Percentiles rank a stretch among this genome's conserved stretches.
phyloP scores from a whole-genome alignment of 768 basidiomycete species.

The Inosperma sp. region DNA sequence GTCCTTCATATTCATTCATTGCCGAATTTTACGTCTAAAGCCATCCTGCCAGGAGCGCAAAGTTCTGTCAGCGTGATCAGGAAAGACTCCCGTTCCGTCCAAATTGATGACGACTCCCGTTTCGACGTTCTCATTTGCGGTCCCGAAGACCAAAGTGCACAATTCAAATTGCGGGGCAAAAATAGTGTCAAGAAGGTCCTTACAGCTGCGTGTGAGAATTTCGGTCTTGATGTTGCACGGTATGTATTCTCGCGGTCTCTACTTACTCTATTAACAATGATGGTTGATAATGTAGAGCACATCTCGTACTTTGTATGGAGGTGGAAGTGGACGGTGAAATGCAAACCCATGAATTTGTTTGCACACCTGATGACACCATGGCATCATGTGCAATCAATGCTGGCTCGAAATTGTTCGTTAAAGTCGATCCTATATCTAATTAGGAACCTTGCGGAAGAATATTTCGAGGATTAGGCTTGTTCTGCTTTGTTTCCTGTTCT shows the following conservation, averaged over 20 bases:
- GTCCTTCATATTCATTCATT: neutral
- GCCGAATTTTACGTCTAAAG: neutral
- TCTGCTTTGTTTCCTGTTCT: no score
- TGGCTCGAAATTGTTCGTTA: conserved; percentile 16
- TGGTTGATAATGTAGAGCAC: conserved; percentile 12
- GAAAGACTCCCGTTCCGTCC: conserved; percentile 3
- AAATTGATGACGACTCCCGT: conserved; percentile 20
- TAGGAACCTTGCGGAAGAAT: no score
- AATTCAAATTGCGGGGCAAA: conserved; percentile 42
- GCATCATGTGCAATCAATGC: conserved; percentile 17
- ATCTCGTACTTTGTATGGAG: conserved; percentile 13
- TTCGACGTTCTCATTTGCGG: conserved; percentile 29
- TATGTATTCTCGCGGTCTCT: conserved; percentile 15
- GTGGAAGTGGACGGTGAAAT: conserved; percentile 11
- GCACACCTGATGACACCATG: conserved; percentile 24
- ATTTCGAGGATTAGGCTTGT: no score
- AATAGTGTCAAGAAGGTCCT: conserved; percentile 40
- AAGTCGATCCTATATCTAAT: conserved; percentile 7
- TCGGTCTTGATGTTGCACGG: conserved; percentile 30
- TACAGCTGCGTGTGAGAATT: conserved; percentile 37
- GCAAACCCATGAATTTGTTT: conserved; percentile 15
- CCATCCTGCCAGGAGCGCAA: no score
- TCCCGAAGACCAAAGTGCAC: conserved; percentile 19
- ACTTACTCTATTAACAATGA: neutral
- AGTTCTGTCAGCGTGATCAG: neutral